Conservation (phyloP, 352 stramenopile species). For the Saprolegnia parasitica region DNA sequence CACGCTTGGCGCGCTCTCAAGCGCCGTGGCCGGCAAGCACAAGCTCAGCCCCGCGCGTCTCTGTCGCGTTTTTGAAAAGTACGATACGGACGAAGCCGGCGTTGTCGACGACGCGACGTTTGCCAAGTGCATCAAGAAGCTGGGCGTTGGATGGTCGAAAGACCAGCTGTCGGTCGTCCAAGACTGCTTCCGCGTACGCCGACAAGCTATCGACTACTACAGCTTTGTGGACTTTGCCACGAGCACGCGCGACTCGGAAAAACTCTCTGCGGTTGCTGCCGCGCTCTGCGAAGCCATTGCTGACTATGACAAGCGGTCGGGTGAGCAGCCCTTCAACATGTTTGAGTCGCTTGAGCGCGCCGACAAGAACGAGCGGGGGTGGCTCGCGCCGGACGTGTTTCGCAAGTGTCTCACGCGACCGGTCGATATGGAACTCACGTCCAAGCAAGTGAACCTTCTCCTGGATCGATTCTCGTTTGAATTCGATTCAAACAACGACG, state of each 20-base stretch:
- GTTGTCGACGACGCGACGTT: constrained; percentile 43
- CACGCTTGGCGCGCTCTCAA: background rate
- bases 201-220: constrained; percentile 43
- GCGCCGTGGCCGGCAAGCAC: background rate
- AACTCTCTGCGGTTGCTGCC: constrained; percentile 46
- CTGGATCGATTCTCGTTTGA: constrained; percentile 17
- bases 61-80: constrained; percentile 41
- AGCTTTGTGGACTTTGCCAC: constrained; percentile 63
- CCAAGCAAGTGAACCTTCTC: background rate
- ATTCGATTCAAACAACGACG: background rate
- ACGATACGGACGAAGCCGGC: constrained; percentile 41
- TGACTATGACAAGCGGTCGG: constrained; percentile 45
- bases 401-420: constrained; percentile 28
- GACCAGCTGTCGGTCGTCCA: constrained; percentile 38
- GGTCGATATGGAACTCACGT: constrained; percentile 6
- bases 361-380: constrained; percentile 52
- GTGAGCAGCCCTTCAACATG: constrained; percentile 43
- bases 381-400: constrained; percentile 48
- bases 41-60: background rate
- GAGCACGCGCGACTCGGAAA: constrained; percentile 60
- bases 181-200: constrained; percentile 39
- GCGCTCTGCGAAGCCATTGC: constrained; percentile 44
- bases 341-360: constrained; percentile 41
- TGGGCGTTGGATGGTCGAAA: constrained; percentile 46
- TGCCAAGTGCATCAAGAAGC: constrained; percentile 53